Base-by-base conservation (phyloP, 1,284 basidiomycete genomes). In the Tylopilus orsonianus region DNA sequence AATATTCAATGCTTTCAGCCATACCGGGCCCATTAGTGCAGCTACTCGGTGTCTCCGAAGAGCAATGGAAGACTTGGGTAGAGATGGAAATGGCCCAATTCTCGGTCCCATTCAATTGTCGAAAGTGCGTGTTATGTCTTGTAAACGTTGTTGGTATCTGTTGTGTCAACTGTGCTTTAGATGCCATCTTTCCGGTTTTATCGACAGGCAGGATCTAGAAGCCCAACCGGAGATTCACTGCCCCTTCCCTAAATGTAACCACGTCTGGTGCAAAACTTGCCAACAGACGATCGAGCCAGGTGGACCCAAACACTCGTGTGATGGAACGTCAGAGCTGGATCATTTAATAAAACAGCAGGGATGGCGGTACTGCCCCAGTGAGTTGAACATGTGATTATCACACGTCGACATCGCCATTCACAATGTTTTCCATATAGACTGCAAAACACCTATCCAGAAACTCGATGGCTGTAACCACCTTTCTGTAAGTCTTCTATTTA, bases 381-480 rank as follows among this genome's bases (percentile, higher is more conserved):
- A 7, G 29, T 30, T n/a, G n/a, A n/a, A n/a, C n/a, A n/a, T n/a
- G n/a, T n/a, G n/a, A n/a, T n/a, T n/a, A n/a, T n/a, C n/a, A n/a
- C n/a, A n/a, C n/a, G n/a, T n/a, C n/a, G n/a, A n/a, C n/a, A n/a
- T n/a, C n/a, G n/a, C n/a, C n/a, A n/a, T n/a, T n/a, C n/a, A n/a
- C n/a, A n/a, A n/a, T 16, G 6, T 42, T 8, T 16, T 26, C 14
- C 34, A 1, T 16, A 22, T 50, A 82, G 82, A 78, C 2, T 85
- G 83, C 57, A 67, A 71, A 47, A 82, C 81, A 0, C 79, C 81
- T 0, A 75, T 78, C 18, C 76, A 79, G 59, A 85, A 83, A 59
- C 60, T 61, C 1, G 59, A 64, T 1, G 83, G 83, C 0, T 85
- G 83, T 58, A 83, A 85, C 56, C 81, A 85, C 61, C 81, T 85